Base-by-base conservation (phyloP, 106 monocot species). In the Iris macrosiphon region DNA sequence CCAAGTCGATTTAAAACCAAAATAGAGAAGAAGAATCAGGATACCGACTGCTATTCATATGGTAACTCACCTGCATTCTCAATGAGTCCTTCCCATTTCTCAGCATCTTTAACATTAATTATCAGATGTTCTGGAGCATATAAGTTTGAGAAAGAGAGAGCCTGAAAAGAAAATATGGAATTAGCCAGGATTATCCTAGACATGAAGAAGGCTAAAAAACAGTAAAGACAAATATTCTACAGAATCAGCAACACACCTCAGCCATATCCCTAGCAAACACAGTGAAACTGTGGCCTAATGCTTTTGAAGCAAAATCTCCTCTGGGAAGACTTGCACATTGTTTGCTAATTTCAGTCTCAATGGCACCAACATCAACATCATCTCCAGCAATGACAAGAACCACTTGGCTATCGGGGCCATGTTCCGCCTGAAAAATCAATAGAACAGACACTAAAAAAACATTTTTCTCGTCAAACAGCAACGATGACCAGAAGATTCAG, bases 91-190 rank as follows among this genome's bases (percentile, higher is more conserved):
- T 98, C 96, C 83, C 86, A 90, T 31, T 47, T 83, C 40, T 98
- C 96, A 2, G 96, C 86, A 60, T 90, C 77, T 59, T 78, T 59
- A 48, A 87, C 83, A 46, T 98, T 98, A 46, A 98, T 56, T 33
- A 98, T 98, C 74, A 90, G 54, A 75, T 98, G 96, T 60, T 98
- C 96, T 10, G 96, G 96, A 29, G 96, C 96, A 80, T 98, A 90
- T 69, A 98, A 57, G 55, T 90, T 98, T 32, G 96, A 98, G 65
- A 98, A 98, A 22, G 86, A 77, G 15, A 90, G 70, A 24, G 90
- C 96, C 96, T 98, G 72, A 7, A 55, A 57, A 12, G 25, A 35
- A 13, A 52, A 28, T 7, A 55, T 28, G 16, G 29, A 62, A 19
- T 28, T 32, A 18, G 7, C 70, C 14, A 27, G 12, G 22, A 2